phyloP scores from a whole-genome alignment of 495 filamentous ascomycete species.

The Oidiodendron maius region DNA sequence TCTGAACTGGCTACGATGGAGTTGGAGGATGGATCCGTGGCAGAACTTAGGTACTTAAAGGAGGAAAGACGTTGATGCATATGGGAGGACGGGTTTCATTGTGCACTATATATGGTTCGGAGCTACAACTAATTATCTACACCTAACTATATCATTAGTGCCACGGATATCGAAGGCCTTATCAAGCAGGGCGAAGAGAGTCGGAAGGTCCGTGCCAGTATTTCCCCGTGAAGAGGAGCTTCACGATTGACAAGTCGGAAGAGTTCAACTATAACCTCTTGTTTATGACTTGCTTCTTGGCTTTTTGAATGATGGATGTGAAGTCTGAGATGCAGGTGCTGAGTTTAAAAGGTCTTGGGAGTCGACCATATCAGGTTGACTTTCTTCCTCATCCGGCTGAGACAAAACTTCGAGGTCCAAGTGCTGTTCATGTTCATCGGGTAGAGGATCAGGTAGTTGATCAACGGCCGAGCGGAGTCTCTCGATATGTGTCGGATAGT shows the following conservation, averaged over 20 bases:
- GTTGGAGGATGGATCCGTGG: not conserved
- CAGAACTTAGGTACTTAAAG: not conserved
- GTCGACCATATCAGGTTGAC: constrained; percentile 7
- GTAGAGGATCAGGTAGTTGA: constrained; percentile 23
- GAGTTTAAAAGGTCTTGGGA: constrained; percentile 7
- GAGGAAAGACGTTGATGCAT: no score
- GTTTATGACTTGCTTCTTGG: constrained; percentile 4
- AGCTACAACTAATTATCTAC: not conserved
- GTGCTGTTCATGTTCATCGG: constrained; percentile 5
- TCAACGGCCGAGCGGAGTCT: constrained; percentile 36
- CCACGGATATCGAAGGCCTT: not conserved
- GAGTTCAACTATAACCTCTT: not conserved
- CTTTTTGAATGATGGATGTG: constrained; percentile 9
- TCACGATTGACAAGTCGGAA: not conserved
- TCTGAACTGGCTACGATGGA: not conserved
- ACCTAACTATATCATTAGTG: not conserved
- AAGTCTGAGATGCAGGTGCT: constrained; percentile 5
- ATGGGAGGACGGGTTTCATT: no score
- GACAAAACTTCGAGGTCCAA: constrained; percentile 1
- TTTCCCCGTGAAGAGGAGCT: not conserved
- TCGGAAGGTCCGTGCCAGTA: not conserved
- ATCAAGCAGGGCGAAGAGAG: not conserved
- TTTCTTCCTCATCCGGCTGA: constrained; percentile 3
- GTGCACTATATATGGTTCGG: no score
- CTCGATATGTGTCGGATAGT: constrained; percentile 34